These are phyloP conservation scores for sunflower (Helianthus annuus) DNA, from an alignment of 129 eudicot genomes.

Conservation along the genomic window DNA sequence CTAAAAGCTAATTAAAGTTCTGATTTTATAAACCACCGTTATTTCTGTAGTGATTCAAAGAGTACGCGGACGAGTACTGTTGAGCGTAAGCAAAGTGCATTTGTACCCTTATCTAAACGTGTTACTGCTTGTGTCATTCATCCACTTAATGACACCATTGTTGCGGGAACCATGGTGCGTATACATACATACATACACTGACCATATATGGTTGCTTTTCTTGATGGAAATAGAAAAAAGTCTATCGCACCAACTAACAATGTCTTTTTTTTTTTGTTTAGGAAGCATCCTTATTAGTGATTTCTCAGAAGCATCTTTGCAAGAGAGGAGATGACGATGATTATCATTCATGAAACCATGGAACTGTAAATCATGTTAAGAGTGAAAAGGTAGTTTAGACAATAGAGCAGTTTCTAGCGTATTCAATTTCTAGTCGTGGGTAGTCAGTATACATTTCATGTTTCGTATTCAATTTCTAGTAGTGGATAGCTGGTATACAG, in stretches of 20 bases:
- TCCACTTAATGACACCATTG: slow-evolving; percentile 70
- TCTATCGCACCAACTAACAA: slow-evolving; percentile 5
- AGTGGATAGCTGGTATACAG: too few relatives aligned
- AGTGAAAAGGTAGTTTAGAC: too few relatives aligned
- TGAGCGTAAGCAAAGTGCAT: slow-evolving; percentile 51
- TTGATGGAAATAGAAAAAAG: slow-evolving; percentile 1
- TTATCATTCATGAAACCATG: background rate
- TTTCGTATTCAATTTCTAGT: too few relatives aligned
- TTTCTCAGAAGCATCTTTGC: slow-evolving; percentile 48
- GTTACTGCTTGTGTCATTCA: slow-evolving; percentile 80
- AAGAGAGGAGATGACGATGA: slow-evolving; percentile 26
- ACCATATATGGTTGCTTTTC: background rate
- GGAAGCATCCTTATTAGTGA: slow-evolving; percentile 62
- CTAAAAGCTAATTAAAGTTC: background rate
- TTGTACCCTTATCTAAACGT: slow-evolving; percentile 52
- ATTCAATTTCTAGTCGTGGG: too few relatives aligned
- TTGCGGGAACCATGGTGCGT: slow-evolving; percentile 84
- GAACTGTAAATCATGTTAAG: background rate
- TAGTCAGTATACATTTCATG: too few relatives aligned
- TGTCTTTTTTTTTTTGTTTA: slow-evolving; percentile 21
- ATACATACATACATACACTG: background rate
- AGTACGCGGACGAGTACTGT: background rate
- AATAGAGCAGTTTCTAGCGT: too few relatives aligned
- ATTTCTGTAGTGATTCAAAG: slow-evolving; percentile 53
- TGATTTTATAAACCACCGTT: too few relatives aligned